These are phyloP conservation scores for Wickerhamomyces mucosus DNA, from an alignment of 805 yeast species.

Conservation along the genomic window DNA sequence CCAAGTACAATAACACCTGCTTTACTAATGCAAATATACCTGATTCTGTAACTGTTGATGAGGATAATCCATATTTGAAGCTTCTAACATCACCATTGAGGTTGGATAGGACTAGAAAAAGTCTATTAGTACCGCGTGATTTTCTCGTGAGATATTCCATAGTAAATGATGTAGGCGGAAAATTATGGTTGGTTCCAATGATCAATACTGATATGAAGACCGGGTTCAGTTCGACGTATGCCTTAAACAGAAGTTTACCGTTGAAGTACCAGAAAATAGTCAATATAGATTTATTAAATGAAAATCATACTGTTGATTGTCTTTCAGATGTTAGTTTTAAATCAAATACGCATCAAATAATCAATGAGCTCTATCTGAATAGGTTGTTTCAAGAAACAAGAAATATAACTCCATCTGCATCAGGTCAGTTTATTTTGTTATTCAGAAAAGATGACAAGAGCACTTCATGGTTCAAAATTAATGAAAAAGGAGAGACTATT, in stretches of 20 bases:
- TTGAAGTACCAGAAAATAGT: slow-evolving; percentile 6
- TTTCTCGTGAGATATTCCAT: slow-evolving; percentile 5
- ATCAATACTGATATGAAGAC: slow-evolving; percentile 3
- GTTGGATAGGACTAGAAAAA: slow-evolving; percentile 27
- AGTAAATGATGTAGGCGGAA: slow-evolving; percentile 2
- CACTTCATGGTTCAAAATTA: neutral
- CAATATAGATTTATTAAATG: slow-evolving; percentile 9
- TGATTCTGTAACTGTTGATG: no score
- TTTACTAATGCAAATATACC: no score
- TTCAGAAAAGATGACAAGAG: neutral
- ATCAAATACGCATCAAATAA: slow-evolving; percentile 3
- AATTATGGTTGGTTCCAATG: slow-evolving; percentile 7
- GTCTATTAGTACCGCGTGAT: slow-evolving; percentile 9
- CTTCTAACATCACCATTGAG: slow-evolving; percentile 34
- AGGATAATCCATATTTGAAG: slow-evolving; percentile 30
- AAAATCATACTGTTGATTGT: slow-evolving; percentile 5
- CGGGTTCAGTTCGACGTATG: slow-evolving; percentile 8
- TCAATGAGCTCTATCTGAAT: slow-evolving; percentile 8
- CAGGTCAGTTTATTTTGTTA: neutral
- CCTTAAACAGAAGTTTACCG: slow-evolving; percentile 5
- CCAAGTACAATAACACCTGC: no score
- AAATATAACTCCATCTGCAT: neutral
- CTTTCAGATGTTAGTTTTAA: slow-evolving; percentile 9
- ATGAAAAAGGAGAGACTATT: neutral
- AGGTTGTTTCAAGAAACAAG: slow-evolving; percentile 2